Base-by-base conservation (phyloP, 2,329 filamentous ascomycete species). In the Tolypocladium ovalisporum region DNA sequence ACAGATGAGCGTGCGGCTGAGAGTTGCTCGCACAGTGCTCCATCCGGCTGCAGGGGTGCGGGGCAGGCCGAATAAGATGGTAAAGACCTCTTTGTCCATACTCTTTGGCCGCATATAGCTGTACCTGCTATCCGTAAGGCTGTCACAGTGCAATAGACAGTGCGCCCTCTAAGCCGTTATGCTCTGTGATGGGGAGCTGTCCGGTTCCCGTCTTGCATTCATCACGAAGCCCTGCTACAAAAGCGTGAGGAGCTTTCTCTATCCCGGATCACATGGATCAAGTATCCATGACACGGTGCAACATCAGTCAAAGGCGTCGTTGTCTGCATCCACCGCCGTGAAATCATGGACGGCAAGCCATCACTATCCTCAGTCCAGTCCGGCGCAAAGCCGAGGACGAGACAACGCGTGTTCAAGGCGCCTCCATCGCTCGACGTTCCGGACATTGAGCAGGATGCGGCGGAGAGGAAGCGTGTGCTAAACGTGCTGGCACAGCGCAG, bases 401-500 rank as follows among this genome's bases (percentile, higher is more conserved):
- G 76, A 49, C 76, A 79, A 57, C 63, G 76, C 40, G 59, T 67
- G 12, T 66, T 71, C 60, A 79, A 77, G 62, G 59, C 72, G 22
- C 70, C 73, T 2, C 68, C 72, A 6, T n/a, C 64, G 3, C 65
- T 80, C 8, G 67, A 69, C 1, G 71, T 80, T 8, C 78, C 79
- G 6, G 65, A 78, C 54, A 77, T 79, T 22, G 74, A 78, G 6
- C 70, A 80, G 27, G 73, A 82, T 67, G 76, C 79, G 1, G 69
- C 73, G 3, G 79, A 82, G 66, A 71, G 80, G 27, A 83, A 82
- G 64, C 71, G 79, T 13, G 71, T 81, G 1, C 61, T 82, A 27
- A 82, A 81, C 56, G 76, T 82, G 12, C 66, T 83, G 39, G 79
- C 80, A 1, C 79, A 82, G 59, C 72, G 80, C 52, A 71, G 79